phyloP scores from a whole-genome alignment of 106 monocot species.

The Phalaenopsis aphrodite region DNA sequence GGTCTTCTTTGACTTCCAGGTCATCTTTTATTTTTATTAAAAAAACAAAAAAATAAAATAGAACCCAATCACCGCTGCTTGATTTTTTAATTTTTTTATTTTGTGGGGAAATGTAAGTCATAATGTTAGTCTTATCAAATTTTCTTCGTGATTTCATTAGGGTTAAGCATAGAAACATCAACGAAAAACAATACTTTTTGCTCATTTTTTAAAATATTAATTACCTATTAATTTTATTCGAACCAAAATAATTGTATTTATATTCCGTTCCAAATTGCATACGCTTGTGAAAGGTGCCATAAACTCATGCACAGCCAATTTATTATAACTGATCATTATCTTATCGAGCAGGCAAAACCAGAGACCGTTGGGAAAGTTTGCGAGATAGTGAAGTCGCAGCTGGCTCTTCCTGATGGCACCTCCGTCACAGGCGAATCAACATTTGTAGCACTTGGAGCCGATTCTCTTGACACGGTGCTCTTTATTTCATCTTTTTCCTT shows the following conservation, averaged over 20 bases:
- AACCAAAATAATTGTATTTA: background rate
- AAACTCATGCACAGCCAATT: background rate
- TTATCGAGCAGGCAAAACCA: slow-evolving; percentile 41
- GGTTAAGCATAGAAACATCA: background rate
- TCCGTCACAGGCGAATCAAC: slow-evolving; percentile 38
- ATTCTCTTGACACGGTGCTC: slow-evolving; percentile 49
- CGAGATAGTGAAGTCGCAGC: slow-evolving; percentile 50
- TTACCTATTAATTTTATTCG: background rate
- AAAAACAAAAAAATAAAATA: no score
- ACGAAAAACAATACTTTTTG: background rate
- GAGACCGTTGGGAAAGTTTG: slow-evolving; percentile 66
- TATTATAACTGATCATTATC: background rate
- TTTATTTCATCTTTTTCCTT: no score
- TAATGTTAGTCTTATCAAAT: background rate
- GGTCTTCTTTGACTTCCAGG: no score
- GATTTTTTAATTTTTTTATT: background rate
- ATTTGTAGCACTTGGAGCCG: slow-evolving; percentile 49
- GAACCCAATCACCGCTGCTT: no score
- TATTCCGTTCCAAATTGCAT: background rate
- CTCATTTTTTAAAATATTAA: background rate
- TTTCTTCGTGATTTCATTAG: background rate
- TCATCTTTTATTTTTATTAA: no score
- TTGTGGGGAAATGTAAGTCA: background rate
- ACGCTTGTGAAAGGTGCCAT: background rate
- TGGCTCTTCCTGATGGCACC: slow-evolving; percentile 39